phyloP scores from a whole-genome alignment of 2,329 filamentous ascomycete species.

The Talaromyces sp. region DNA sequence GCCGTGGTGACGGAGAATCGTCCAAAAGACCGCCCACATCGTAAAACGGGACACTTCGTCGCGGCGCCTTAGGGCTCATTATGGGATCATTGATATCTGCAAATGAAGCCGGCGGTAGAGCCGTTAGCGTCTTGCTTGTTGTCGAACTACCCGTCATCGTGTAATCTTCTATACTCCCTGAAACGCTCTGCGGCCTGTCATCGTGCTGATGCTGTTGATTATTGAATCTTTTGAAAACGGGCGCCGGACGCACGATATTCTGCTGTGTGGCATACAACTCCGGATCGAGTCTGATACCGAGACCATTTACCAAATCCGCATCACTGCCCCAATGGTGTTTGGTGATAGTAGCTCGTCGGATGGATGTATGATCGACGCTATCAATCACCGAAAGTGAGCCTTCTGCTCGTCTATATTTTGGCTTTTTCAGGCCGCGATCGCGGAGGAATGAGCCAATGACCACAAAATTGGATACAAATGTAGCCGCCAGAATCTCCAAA shows the following conservation, averaged over 20 bases:
- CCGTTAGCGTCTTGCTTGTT: background rate
- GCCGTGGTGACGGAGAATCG: conserved; percentile 37
- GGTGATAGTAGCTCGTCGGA: conserved; percentile 56
- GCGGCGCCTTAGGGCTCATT: conserved; percentile 38
- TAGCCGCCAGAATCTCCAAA: conserved; percentile 83
- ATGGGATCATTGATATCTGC: conserved; percentile 3
- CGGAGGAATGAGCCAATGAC: conserved; percentile 90
- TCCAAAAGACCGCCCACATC: conserved; percentile 77
- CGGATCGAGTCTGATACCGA: conserved; percentile 66
- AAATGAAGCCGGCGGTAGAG: background rate
- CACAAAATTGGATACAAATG: conserved; percentile 80
- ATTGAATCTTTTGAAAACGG: conserved; percentile 22
- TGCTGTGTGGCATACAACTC: conserved; percentile 44
- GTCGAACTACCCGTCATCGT: conserved; percentile 9
- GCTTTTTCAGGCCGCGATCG: conserved; percentile 85
- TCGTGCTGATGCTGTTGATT: background rate
- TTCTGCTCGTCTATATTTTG: conserved; percentile 62
- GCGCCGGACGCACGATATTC: conserved; percentile 35
- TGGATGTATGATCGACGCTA: conserved; percentile 38
- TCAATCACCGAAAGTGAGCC: conserved; percentile 48
- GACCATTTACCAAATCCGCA: conserved; percentile 77
- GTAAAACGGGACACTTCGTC: conserved; percentile 71
- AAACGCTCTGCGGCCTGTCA: conserved; percentile 3
- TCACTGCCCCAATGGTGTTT: conserved; percentile 80
- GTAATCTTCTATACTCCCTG: background rate